These are phyloP conservation scores for Saraca asoca DNA, from an alignment of 331 rosid genomes.

Conservation along the genomic window DNA sequence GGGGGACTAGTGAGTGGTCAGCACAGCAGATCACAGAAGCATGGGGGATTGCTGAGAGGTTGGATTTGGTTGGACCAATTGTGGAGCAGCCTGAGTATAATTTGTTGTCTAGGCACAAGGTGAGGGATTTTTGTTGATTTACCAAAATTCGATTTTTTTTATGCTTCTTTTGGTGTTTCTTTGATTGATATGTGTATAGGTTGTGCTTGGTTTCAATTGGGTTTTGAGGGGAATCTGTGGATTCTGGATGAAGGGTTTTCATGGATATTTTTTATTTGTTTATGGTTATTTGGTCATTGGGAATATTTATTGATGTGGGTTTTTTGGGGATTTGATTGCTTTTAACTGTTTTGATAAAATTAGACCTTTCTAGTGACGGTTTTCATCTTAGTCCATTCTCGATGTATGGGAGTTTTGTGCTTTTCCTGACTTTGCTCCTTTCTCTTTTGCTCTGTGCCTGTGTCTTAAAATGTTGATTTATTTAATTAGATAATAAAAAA, in stretches of 20 bases:
- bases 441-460: background rate
- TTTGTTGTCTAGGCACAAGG: conserved; percentile 85
- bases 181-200: background rate
- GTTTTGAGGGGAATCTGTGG: background rate
- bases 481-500: too few species aligned
- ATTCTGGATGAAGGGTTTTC: too few species aligned
- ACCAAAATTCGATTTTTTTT: background rate
- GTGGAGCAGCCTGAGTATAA: conserved; percentile 99
- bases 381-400: background rate
- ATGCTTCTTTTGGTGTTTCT: background rate
- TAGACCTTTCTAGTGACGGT: background rate
- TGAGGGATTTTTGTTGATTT: background rate
- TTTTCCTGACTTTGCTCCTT: background rate
- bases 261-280: too few species aligned
- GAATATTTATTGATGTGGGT: background rate
- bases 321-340: conserved; percentile 1
- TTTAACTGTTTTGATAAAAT: background rate
- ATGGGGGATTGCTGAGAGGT: conserved; percentile 68
- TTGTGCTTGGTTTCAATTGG: background rate
- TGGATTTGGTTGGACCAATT: conserved; percentile 81
- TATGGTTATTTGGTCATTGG: conserved; percentile 1
- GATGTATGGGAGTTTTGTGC: background rate
- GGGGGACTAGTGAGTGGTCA: conserved; percentile 99
- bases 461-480: background rate
- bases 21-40: conserved; percentile 98